These are phyloP conservation scores for Haematococcus lacustris DNA, from an alignment of 139 green algal genomes.

Conservation along the genomic window DNA sequence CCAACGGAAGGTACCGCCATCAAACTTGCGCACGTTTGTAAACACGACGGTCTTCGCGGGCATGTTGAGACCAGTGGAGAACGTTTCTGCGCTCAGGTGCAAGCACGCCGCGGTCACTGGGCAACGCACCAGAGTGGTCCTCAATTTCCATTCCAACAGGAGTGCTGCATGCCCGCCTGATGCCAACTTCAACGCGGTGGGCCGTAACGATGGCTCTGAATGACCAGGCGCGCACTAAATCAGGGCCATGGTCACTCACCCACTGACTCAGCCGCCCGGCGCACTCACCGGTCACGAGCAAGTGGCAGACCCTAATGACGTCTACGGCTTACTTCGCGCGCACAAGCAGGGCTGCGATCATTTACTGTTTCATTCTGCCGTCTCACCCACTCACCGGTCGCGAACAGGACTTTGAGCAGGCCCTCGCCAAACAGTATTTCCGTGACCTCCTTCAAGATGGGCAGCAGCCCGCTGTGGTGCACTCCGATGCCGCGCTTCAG, in stretches of 20 bases:
- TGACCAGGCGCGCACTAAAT: neutral
- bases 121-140: neutral
- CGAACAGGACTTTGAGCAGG: constrained; percentile 66
- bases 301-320: neutral
- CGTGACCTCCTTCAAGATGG: constrained; percentile 92
- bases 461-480: constrained; percentile 80
- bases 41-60: constrained; percentile 94
- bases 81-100: constrained; percentile 64
- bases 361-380: neutral
- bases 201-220: neutral
- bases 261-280: neutral
- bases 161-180: neutral
- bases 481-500: constrained; percentile 77
- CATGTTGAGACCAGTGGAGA: constrained; percentile 98
- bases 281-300: neutral
- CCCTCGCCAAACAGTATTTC: constrained; percentile 90
- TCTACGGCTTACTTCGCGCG: neutral
- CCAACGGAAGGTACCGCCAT: constrained; percentile 60
- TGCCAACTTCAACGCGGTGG: neutral
- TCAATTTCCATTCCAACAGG: neutral
- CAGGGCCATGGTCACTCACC: neutral
- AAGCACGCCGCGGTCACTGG: neutral
- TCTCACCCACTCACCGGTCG: constrained; percentile 39
- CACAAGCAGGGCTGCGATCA: too few relatives aligned
- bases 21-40: constrained; percentile 85